Evolutionary conservation across 768 basidiomycete species (phyloP), one percentile per base, ranked within the genome.

Genomic region (Sutorius australiensis): DNA sequence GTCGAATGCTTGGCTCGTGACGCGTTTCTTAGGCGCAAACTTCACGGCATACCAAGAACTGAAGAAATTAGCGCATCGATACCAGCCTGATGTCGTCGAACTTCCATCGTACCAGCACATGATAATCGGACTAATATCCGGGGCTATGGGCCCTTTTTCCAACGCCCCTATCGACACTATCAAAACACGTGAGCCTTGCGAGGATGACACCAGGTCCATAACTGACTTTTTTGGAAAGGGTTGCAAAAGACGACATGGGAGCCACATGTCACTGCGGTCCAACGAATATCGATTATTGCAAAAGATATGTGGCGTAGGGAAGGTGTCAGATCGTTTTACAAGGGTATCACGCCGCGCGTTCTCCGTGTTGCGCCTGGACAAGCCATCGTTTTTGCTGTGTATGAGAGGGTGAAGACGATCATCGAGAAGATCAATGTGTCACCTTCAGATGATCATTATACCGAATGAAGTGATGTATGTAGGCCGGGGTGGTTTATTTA

Each of bases 21-120:
- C n/a, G 43, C 14, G 51, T 33, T 21, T 16, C 6, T 45, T 59
- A 84, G 94, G 93, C 61, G 95, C 91, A 21, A 99, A 99, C 71
- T 99, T 99, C 64, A 98, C 97, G 5, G 93, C 89, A 39, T 99
- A 98, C 75, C 95, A 97, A 67, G 92, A 98, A 67, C 76, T 98
- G 62, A 99, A 98, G 77, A 90, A 87, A 66, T 58, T 89, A 46
- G 86, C 89, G 13, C 81, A 89, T 51, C 73, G 72, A 50, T 72
- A 80, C 59, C 97, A 99, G 69, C 95, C 95, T 11, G 82, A 87
- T 41, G 72, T 87, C 48, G 65, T 63, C 0, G 88, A 92, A 37
- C 79, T 99, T 28, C 97, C 97, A 4, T 91, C 90, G 32, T 97
- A 91, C 70, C 97, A 99, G 67, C 92, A 95, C 62, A 95, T 97